Evolutionary conservation across 176 grass and related monocot species (phyloP).

Genomic region (Guadua angustifolia): DNA sequence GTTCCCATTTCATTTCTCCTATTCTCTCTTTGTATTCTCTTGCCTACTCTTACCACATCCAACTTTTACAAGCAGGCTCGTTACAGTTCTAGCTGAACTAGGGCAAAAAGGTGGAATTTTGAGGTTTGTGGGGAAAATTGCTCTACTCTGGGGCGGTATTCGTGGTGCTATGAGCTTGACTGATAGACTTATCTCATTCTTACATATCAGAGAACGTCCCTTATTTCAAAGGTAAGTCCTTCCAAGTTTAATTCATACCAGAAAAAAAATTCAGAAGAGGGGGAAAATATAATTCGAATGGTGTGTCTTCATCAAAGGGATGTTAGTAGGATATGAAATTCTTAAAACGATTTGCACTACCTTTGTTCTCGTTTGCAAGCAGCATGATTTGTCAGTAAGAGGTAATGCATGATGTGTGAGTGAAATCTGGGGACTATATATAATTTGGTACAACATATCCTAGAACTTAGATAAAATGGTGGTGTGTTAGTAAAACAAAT

Average conservation of each 20-base stretch:
- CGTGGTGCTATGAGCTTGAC: slow-evolving; percentile 97
- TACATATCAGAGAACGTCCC: slow-evolving; percentile 74
- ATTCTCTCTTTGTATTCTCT: slow-evolving; percentile 7
- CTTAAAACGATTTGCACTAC: neutral
- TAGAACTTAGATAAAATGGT: slow-evolving; percentile 3
- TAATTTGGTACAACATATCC: neutral
- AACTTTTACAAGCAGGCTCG: slow-evolving; percentile 66
- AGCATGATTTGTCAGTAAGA: neutral
- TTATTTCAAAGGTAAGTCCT: slow-evolving; percentile 83
- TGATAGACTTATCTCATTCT: slow-evolving; percentile 85
- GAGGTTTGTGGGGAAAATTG: slow-evolving; percentile 86
- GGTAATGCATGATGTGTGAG: neutral
- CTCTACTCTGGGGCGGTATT: slow-evolving; percentile 94
- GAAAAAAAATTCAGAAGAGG: neutral
- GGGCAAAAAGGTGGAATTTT: slow-evolving; percentile 89
- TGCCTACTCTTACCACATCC: slow-evolving; percentile 22
- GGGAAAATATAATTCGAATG: slow-evolving; percentile 17
- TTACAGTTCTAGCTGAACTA: slow-evolving; percentile 89
- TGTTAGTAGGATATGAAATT: neutral
- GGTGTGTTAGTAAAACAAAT: neutral
- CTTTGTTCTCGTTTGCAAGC: neutral
- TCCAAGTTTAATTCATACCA: slow-evolving; percentile 24
- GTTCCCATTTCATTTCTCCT: slow-evolving; percentile 17
- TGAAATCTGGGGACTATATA: neutral
- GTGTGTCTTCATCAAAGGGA: slow-evolving; percentile 2